A percentile compares a stretch with the other conserved stretches of the same genome.
Conservation (phyloP, 192 early-diverging fungal species). For the Coemansia sp. region DNA sequence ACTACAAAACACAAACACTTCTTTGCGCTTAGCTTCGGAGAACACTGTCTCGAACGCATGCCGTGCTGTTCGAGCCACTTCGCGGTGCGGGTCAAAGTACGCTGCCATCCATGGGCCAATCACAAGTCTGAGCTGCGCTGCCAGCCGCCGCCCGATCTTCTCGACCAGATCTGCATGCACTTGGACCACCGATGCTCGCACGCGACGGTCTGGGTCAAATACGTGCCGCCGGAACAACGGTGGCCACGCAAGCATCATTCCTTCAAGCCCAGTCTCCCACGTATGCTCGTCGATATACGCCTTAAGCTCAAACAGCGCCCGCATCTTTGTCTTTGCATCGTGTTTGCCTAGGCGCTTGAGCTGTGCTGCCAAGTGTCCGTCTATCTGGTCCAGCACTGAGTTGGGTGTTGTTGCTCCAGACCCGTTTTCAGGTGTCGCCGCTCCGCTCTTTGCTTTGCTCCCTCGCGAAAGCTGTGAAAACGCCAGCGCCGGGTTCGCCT, state of each 20-base stretch:
- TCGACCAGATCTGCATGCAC: slow-evolving; percentile 69
- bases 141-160: slow-evolving; percentile 72
- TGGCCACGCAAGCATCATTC: slow-evolving; percentile 49
- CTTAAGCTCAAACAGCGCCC: slow-evolving; percentile 81
- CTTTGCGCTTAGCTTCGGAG: slow-evolving; percentile 69
- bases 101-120: slow-evolving; percentile 82
- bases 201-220: slow-evolving; percentile 82
- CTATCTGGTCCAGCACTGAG: slow-evolving; percentile 54
- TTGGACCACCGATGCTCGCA: slow-evolving; percentile 67
- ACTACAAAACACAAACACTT: slow-evolving; percentile 78
- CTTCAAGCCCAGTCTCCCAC: slow-evolving; percentile 55
- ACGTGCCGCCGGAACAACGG: slow-evolving; percentile 29
- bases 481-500: slow-evolving; percentile 58
- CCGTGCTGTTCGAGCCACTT: slow-evolving; percentile 67
- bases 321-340: slow-evolving; percentile 83
- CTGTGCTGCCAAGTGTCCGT: slow-evolving; percentile 67
- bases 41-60: slow-evolving; percentile 68
- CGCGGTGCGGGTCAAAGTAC: slow-evolving; percentile 79
- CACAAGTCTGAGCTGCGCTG: slow-evolving; percentile 76
- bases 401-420: no score
- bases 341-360: slow-evolving; percentile 85
- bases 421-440: neutral
- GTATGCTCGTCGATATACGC: slow-evolving; percentile 56
- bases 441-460: neutral
- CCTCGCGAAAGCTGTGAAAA: slow-evolving; percentile 69